Percentiles rank a stretch among this genome's conserved stretches.
phyloP scores from a whole-genome alignment of 768 basidiomycete species.

The Calocybe cyanea region DNA sequence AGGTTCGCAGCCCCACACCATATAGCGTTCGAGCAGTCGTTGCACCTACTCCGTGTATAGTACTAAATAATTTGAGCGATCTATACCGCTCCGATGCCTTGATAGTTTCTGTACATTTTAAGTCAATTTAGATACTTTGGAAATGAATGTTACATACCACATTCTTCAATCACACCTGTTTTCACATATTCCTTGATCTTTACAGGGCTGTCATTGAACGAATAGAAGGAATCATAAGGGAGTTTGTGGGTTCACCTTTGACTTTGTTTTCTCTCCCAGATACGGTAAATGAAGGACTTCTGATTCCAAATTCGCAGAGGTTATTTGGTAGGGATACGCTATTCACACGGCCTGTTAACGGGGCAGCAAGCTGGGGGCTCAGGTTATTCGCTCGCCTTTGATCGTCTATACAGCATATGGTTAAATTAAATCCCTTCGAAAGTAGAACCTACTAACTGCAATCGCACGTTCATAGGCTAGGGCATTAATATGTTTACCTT shows the following conservation, averaged over 20 bases:
- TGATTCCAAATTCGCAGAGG: constrained; percentile 26
- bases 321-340: constrained; percentile 50
- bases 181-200: constrained; percentile 65
- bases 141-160: constrained; percentile 38
- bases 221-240: background rate
- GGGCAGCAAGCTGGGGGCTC: background rate
- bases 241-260: constrained; percentile 35
- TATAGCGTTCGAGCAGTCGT: constrained; percentile 64
- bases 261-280: constrained; percentile 46
- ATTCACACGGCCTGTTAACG: background rate
- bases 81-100: constrained; percentile 48
- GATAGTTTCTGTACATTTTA: constrained; percentile 38
- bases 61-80: constrained; percentile 53
- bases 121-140: background rate
- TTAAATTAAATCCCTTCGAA: constrained; percentile 13
- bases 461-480: constrained; percentile 73
- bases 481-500: constrained; percentile 64
- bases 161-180: constrained; percentile 54
- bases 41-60: constrained; percentile 73
- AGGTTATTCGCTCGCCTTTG: constrained; percentile 35
- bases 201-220: background rate
- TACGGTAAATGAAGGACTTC: constrained; percentile 43
- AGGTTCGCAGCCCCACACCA: constrained; percentile 58
- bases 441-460: constrained; percentile 39
- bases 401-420: constrained; percentile 29